phyloP scores from a whole-genome alignment of 2,329 filamentous ascomycete species.

The Fusarium phyllophilum region DNA sequence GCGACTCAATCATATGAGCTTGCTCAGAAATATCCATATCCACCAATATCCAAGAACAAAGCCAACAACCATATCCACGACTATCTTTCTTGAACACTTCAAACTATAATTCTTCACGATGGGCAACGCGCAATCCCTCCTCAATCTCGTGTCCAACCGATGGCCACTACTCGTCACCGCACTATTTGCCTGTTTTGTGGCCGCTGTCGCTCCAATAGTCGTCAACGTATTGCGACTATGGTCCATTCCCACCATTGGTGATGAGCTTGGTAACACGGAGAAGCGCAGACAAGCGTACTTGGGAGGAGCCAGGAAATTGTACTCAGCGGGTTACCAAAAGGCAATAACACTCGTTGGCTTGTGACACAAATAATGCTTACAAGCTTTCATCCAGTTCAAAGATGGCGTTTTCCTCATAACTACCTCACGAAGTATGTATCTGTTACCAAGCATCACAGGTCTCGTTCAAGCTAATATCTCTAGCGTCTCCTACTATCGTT shows the following conservation, averaged over 20 bases:
- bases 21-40: not conserved
- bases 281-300: constrained; percentile 30
- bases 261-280: constrained; percentile 4
- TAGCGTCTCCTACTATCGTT: constrained; percentile 21
- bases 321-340: constrained; percentile 24
- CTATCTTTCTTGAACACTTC: not conserved
- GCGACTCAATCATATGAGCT: not conserved
- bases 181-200: not conserved
- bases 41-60: not conserved
- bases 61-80: not conserved
- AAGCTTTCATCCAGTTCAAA: constrained; percentile 6
- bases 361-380: fast-evolving
- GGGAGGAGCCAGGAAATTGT: constrained; percentile 12
- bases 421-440: constrained; percentile 17
- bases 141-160: not conserved
- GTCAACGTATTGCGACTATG: no score
- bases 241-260: constrained; percentile 14
- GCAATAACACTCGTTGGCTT: not conserved
- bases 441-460: fast-evolving
- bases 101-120: not conserved
- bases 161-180: constrained; percentile 3
- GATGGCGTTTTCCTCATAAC: constrained; percentile 27
- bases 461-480: not conserved
- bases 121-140: not conserved
- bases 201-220: not conserved